Base-by-base conservation (phyloP, 2,329 filamentous ascomycete genomes). In the Sporothrix brasiliensis region DNA sequence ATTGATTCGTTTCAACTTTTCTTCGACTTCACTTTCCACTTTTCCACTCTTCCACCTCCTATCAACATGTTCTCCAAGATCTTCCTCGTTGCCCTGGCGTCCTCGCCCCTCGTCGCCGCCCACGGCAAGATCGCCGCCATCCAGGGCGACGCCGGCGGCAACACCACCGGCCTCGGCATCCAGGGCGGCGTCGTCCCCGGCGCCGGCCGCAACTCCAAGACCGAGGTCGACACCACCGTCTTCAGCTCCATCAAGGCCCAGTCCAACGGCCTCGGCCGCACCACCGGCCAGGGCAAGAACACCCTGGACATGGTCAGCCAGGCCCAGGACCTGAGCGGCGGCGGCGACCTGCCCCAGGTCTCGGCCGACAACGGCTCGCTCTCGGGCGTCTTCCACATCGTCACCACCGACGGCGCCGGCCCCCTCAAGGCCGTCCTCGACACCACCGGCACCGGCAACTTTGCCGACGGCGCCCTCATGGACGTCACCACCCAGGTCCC, bases 171-270 rank as follows among this genome's bases (percentile, higher is more conserved):
- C n/a, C 76, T 82, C 3, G 81, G 77, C 27, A 83, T 82, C 71
- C 74, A 77, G 72, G 81, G 81, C 58, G 80, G 74, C 49, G 73
- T 81, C 69, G 79, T 83, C 19, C 81, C 82, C 7, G 78, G 79
- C 9, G 71, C 80, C 0, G 81, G 82, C 24, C 74, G 74, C 30
- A 83, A 83, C 78, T 75, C 73, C 47, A 74, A 77, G 72, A 83
- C 81, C 1, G 81, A 84, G 73, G 75, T 80, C 47, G 82, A 84
- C 75, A 83, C 82, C 41, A 83, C 82, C 50, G 78, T 83, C 73
- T 84, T 84, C 77, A 70, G 72, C 24, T 75, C 73, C 21, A 79
- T 74, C 73, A 75, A 78, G 52, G 77, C 79, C 71, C 73, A 75
- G 67, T 77, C 77, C 54, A 75, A 82, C 73, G 79, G 80, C 27